Evolutionary conservation across 176 grass and related monocot genomes (phyloP).

Genomic region (Triticum aestivum): DNA sequence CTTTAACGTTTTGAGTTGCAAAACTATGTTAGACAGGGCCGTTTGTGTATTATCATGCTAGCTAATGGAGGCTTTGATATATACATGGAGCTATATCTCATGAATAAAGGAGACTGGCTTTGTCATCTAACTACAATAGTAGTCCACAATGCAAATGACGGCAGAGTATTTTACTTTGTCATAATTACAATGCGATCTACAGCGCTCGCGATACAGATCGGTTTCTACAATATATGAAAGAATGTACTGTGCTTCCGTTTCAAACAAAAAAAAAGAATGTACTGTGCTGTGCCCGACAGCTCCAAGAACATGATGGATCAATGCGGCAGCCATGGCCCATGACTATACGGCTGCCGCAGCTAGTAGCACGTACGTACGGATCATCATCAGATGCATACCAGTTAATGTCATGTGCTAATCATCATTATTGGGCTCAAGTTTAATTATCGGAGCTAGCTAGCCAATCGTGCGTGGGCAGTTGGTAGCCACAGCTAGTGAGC

Average conservation of each 20-base stretch:
- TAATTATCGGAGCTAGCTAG: not conserved
- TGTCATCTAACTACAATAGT: no score
- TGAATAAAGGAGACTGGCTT: no score
- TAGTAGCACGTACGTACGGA: conserved; percentile 19
- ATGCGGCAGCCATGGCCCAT: conserved; percentile 47
- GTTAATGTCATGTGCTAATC: conserved; percentile 42
- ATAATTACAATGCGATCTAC: not conserved
- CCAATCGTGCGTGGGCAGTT: conserved; percentile 26
- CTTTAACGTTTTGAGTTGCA: no score
- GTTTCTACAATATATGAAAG: not conserved
- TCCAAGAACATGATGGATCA: conserved; percentile 41
- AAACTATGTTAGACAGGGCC: no score
- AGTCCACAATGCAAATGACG: no score
- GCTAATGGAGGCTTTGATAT: no score
- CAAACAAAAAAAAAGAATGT: not conserved
- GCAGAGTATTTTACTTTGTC: no score
- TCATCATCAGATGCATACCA: conserved; percentile 39
- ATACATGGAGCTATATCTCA: no score
- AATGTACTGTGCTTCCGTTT: no score
- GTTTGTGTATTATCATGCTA: no score
- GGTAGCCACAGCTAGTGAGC: conserved; percentile 4
- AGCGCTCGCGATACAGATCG: not conserved
- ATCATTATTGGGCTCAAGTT: conserved; percentile 31
- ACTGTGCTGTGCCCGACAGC: conserved; percentile 2
- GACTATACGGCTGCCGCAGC: not conserved